phyloP scores from a whole-genome alignment of 345 rosid genomes.

The Citrus sinensis region DVS_A1.0 CM039165.1:35363501-35364000 shows the following conservation, averaged over 20 bases:
- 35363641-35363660: no score
- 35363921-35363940: neutral
- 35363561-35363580: no score
- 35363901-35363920: slow-evolving; percentile 1
- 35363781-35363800: neutral
- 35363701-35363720: no score
- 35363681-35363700: no score
- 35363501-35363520: no score
- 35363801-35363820: neutral
- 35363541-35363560: no score
- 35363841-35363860: neutral
- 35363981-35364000: slow-evolving; percentile 7
- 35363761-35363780: neutral
- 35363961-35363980: slow-evolving; percentile 3
- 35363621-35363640: no score
- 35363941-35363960: neutral
- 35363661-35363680: no score
- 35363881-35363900: neutral
- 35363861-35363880: neutral
- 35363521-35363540: no score
- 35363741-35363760: neutral
- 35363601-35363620: no score
- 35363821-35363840: no score
- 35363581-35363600: no score
- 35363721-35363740: neutral